Conservation (phyloP, 371 early-diverging fungal species). For the Mortierella sp. region DNA sequence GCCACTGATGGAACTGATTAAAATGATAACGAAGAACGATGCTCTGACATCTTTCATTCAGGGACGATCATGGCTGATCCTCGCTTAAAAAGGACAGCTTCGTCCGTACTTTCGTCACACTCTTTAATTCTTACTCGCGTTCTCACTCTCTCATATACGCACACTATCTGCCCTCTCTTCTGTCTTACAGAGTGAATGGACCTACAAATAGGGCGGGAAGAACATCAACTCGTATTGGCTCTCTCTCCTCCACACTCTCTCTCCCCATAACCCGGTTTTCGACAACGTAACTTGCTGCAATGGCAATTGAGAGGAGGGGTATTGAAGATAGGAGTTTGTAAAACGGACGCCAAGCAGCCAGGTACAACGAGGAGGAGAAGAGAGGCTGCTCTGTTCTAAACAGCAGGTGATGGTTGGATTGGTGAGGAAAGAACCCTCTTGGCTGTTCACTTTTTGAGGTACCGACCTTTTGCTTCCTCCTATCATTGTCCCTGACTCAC, state of each 20-base stretch:
- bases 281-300: neutral
- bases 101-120: neutral
- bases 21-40: too few relatives aligned
- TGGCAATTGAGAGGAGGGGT: too few relatives aligned
- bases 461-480: neutral
- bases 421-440: neutral
- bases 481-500: conserved; percentile 2
- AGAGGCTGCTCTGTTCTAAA: neutral
- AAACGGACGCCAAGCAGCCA: neutral
- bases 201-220: neutral
- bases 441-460: neutral
- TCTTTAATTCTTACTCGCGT: neutral
- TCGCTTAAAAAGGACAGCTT: neutral
- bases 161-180: neutral
- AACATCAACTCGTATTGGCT: neutral
- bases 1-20: too few relatives aligned
- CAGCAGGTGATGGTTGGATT: neutral
- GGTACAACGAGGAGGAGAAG: neutral
- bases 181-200: neutral
- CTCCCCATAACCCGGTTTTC: neutral
- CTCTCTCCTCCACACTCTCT: neutral
- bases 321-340: neutral
- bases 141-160: too few relatives aligned
- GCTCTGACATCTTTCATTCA: too few relatives aligned
- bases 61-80: too few relatives aligned